These are phyloP conservation scores for Annulohypoxylon truncatum DNA, from an alignment of 2,329 filamentous ascomycete genomes.

Conservation along the genomic window DNA sequence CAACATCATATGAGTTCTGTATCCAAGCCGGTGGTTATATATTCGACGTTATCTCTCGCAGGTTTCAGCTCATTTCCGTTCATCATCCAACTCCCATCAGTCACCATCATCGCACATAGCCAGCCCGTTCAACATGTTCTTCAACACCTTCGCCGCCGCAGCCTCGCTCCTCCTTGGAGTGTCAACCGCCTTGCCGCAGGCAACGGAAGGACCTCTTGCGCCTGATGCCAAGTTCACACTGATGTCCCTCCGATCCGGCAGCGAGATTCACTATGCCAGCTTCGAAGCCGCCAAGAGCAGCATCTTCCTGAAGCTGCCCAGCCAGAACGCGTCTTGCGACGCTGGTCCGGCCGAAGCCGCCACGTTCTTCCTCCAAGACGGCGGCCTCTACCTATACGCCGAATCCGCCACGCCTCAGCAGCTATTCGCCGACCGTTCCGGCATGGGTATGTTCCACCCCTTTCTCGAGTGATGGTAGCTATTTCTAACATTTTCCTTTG, in stretches of 20 bases:
- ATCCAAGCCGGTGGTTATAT: not conserved
- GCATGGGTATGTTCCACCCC: conserved; percentile 63
- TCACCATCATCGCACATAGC: not conserved
- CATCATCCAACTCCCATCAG: not conserved
- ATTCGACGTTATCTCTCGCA: not conserved
- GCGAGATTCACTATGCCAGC: conserved; percentile 58
- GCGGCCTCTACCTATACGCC: conserved; percentile 62
- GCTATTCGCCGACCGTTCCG: conserved; percentile 66
- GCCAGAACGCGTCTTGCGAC: conserved; percentile 63
- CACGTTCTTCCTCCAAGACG: conserved; percentile 62
- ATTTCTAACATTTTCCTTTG: not conserved
- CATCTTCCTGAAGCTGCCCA: conserved; percentile 58
- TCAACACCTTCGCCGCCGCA: conserved; percentile 66
- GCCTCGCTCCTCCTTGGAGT: conserved; percentile 55
- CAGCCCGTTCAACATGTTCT: conserved; percentile 46
- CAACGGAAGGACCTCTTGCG: conserved; percentile 15
- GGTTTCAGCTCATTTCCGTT: not conserved
- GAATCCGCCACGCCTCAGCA: conserved; percentile 58
- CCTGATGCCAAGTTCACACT: conserved; percentile 58
- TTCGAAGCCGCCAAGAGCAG: conserved; percentile 59
- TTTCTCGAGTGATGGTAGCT: not conserved
- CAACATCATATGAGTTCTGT: not conserved
- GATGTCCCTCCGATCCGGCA: conserved; percentile 62
- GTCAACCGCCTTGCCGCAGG: conserved; percentile 46
- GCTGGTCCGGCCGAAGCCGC: conserved; percentile 54